Conservation (phyloP, 2,329 filamentous ascomycete genomes). For the Bipolaris bicolor region DNA sequence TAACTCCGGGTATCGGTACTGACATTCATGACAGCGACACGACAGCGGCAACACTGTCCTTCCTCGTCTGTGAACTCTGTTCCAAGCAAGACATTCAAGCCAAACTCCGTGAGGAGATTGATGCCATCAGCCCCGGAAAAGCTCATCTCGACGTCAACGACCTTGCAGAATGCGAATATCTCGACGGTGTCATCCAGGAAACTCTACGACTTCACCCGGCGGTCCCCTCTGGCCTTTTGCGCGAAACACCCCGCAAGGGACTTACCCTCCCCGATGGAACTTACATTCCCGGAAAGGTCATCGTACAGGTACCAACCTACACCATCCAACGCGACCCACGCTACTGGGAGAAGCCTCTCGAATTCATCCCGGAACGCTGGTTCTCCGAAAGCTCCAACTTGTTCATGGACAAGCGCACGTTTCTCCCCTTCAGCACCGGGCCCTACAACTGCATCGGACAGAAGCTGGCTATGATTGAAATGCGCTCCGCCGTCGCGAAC, state of each 20-base stretch:
- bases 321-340: conserved; percentile 38
- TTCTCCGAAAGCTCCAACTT: conserved; percentile 30
- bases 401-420: conserved; percentile 58
- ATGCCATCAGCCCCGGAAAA: conserved; percentile 23
- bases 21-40: conserved; percentile 31
- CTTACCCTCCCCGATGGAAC: conserved; percentile 38
- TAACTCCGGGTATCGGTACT: not conserved
- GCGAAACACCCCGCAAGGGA: conserved; percentile 43
- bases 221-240: conserved; percentile 39
- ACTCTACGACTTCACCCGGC: conserved; percentile 40
- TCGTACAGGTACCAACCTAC: conserved; percentile 41
- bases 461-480: conserved; percentile 68
- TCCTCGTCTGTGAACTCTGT: conserved; percentile 41
- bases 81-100: conserved; percentile 27
- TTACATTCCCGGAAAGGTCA: conserved; percentile 39
- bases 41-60: conserved; percentile 36
- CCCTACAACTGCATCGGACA: conserved; percentile 75
- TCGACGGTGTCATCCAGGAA: conserved; percentile 44
- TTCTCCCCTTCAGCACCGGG: conserved; percentile 73
- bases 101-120: conserved; percentile 31
- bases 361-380: conserved; percentile 43
- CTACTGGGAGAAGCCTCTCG: conserved; percentile 32
- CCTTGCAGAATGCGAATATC: conserved; percentile 31
- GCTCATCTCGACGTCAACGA: conserved; percentile 36
- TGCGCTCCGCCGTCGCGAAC: conserved; percentile 66